phyloP scores from a whole-genome alignment of 1,139 yeast genomes.

The Keqinozyma sinolaborantium region DNA sequence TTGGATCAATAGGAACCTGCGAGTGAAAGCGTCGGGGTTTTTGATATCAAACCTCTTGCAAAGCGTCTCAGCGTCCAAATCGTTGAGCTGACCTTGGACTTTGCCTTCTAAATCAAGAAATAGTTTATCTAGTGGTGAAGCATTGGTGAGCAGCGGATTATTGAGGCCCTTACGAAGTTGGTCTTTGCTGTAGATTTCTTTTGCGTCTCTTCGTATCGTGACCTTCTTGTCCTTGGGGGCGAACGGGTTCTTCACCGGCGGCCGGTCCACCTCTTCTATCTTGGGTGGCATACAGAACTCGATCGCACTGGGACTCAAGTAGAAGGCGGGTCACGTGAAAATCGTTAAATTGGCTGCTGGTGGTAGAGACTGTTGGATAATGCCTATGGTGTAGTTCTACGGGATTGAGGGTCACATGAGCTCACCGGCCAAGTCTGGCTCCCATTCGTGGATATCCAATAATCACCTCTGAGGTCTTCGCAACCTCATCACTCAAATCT shows the following conservation, averaged over 20 bases:
- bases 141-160: constrained; percentile 26
- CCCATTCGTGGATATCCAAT: too few relatives aligned
- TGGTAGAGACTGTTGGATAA: too few relatives aligned
- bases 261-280: constrained; percentile 19
- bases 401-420: too few relatives aligned
- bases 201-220: constrained; percentile 30
- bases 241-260: constrained; percentile 29
- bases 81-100: constrained; percentile 24
- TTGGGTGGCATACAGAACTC: constrained; percentile 27
- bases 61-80: constrained; percentile 13
- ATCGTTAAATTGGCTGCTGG: too few relatives aligned
- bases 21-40: constrained; percentile 7
- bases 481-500: too few relatives aligned
- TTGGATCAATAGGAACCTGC: constrained; percentile 21
- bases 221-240: constrained; percentile 19
- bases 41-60: constrained; percentile 1
- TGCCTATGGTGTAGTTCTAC: too few relatives aligned
- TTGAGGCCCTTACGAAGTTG: constrained; percentile 33
- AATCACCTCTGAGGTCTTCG: too few relatives aligned
- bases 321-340: not conserved
- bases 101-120: constrained; percentile 27
- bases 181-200: constrained; percentile 24
- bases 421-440: too few relatives aligned
- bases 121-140: constrained; percentile 33
- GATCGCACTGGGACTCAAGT: too few relatives aligned